Evolutionary conservation across 192 early-diverging fungal species (phyloP).

Genomic region (Entomortierella chlamydospora): DNA sequence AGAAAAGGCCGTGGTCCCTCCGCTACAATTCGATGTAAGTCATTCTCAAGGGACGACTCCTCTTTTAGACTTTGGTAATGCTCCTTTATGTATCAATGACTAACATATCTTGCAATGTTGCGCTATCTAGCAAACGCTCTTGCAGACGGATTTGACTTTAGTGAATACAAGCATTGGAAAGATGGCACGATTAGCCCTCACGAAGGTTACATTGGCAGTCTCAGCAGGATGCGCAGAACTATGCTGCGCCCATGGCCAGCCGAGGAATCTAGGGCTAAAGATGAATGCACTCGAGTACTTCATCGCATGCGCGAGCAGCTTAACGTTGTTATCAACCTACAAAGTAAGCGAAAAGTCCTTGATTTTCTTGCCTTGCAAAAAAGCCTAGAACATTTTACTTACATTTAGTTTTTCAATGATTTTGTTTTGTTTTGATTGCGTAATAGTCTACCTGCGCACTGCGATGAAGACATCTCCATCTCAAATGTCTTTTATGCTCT

Average conservation of each 20-base stretch:
- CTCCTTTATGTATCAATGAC: too few species aligned
- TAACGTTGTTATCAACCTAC: constrained; percentile 50
- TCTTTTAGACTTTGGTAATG: too few species aligned
- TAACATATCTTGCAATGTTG: neutral
- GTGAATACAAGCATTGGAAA: constrained; percentile 42
- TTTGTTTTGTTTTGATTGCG: neutral
- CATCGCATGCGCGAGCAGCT: constrained; percentile 52
- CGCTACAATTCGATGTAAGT: constrained; percentile 23
- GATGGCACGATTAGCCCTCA: constrained; percentile 35
- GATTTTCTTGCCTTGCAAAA: neutral
- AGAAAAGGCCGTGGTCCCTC: constrained; percentile 19
- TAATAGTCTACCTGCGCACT: constrained; percentile 32
- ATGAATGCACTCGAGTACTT: constrained; percentile 42
- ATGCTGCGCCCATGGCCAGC: constrained; percentile 41
- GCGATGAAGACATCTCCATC: constrained; percentile 38
- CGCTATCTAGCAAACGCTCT: constrained; percentile 33
- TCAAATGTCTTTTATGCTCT: constrained; percentile 37
- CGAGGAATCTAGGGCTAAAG: constrained; percentile 33
- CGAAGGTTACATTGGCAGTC: constrained; percentile 12
- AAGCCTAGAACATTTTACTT: too few species aligned
- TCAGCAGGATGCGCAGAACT: constrained; percentile 19
- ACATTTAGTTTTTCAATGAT: neutral
- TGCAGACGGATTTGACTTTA: constrained; percentile 40
- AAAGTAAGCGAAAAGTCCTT: constrained; percentile 34
- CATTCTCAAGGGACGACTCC: too few species aligned